These are phyloP conservation scores for Lepiota subincarnata DNA, from an alignment of 768 basidiomycete genomes.

Conservation along the genomic window DNA sequence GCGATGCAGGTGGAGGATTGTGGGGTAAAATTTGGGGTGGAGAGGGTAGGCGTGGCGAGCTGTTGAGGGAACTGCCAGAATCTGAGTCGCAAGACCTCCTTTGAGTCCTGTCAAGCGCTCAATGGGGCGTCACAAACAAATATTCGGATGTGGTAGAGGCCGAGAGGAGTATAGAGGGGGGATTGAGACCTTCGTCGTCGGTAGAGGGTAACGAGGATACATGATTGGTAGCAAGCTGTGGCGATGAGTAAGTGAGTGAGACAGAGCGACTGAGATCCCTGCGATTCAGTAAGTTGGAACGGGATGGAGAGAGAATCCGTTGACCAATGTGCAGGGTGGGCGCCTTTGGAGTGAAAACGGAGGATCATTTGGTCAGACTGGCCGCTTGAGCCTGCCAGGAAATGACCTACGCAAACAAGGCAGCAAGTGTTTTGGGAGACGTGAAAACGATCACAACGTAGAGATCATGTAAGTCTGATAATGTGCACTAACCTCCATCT, in stretches of 20 bases:
- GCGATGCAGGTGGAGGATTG: background rate
- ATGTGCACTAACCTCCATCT: no score
- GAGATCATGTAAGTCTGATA: no score
- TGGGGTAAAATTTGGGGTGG: background rate
- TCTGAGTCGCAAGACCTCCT: background rate
- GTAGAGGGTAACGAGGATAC: background rate
- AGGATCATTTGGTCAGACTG: constrained; percentile 68
- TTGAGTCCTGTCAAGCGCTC: background rate
- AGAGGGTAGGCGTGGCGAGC: background rate
- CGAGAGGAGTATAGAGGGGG: constrained; percentile 7
- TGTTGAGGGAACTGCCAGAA: background rate
- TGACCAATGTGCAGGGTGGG: constrained; percentile 12
- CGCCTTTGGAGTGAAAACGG: constrained; percentile 23
- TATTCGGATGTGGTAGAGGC: constrained; percentile 4
- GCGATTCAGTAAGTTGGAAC: background rate
- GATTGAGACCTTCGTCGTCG: background rate
- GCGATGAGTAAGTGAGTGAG: background rate
- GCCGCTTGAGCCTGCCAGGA: constrained; percentile 75
- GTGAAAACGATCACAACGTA: no score
- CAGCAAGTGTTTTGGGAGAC: no score
- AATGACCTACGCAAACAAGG: no score
- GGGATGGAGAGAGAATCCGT: background rate
- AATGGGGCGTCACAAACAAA: background rate
- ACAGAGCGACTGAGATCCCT: background rate
- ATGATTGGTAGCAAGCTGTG: background rate